Evolutionary conservation across 2,329 filamentous ascomycete genomes (phyloP).

Genomic region (Microcyclospora tardicrescens): DNA sequence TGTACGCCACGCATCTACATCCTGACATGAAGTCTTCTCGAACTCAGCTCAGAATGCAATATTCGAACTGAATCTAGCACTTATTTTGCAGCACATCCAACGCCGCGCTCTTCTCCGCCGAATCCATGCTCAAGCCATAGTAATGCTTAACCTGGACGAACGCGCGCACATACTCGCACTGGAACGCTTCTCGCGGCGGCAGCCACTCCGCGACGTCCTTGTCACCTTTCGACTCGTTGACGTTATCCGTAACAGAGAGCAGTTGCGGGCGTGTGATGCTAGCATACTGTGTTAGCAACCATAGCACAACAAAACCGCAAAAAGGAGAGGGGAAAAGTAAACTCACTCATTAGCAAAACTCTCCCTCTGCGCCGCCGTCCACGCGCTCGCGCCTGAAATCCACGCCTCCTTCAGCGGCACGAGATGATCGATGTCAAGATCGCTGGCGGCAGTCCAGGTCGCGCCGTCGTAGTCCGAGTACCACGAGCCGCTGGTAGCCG

Average conservation of each 20-base stretch:
- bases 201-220: constrained; percentile 63
- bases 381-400: constrained; percentile 52
- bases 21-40: no score
- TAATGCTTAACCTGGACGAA: constrained; percentile 70
- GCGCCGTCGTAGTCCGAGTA: constrained; percentile 59
- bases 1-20: no score
- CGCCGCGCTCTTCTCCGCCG: constrained; percentile 47
- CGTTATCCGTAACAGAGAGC: constrained; percentile 63
- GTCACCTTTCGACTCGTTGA: constrained; percentile 65
- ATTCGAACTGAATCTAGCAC: not conserved
- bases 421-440: constrained; percentile 74
- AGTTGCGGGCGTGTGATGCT: constrained; percentile 65
- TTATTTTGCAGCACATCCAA: constrained; percentile 4
- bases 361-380: constrained; percentile 56
- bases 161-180: constrained; percentile 65
- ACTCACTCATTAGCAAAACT: constrained; percentile 47
- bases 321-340: not conserved
- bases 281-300: constrained; percentile 5
- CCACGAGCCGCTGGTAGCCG: constrained; percentile 55
- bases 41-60: no score
- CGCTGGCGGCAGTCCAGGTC: constrained; percentile 52
- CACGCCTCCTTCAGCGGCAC: constrained; percentile 48
- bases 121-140: constrained; percentile 56
- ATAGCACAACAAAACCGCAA: not conserved
- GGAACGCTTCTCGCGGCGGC: constrained; percentile 54